Evolutionary conservation across 345 rosid genomes (phyloP).

Genomic region (Euphorbia tirucalli): DNA sequence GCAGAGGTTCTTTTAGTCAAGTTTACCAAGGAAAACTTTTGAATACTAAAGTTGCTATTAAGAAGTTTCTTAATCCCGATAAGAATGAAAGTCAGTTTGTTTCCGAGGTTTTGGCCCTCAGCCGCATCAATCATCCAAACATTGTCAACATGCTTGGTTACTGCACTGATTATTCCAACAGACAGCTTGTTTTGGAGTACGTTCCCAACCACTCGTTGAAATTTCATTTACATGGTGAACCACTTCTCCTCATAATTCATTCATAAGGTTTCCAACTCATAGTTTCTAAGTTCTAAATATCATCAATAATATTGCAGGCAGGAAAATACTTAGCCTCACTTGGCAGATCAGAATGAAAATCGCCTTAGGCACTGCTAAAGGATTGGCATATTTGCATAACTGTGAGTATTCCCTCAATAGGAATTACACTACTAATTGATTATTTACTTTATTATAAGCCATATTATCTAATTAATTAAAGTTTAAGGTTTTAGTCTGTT

Average conservation of each 20-base stretch:
- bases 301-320: slow-evolving; percentile 33
- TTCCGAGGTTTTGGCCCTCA: slow-evolving; percentile 24
- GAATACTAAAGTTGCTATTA: slow-evolving; percentile 21
- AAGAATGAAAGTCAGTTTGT: slow-evolving; percentile 20
- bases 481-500: background rate
- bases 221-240: slow-evolving; percentile 26
- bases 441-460: background rate
- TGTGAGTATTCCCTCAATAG: slow-evolving; percentile 10
- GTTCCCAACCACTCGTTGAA: slow-evolving; percentile 17
- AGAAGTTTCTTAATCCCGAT: slow-evolving; percentile 19
- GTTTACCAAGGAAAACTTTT: slow-evolving; percentile 21
- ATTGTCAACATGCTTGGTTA: slow-evolving; percentile 22
- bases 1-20: slow-evolving; percentile 23
- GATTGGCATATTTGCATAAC: slow-evolving; percentile 17
- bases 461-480: background rate
- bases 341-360: slow-evolving; percentile 18
- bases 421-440: background rate
- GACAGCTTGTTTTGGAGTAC: slow-evolving; percentile 24
- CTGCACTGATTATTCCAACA: slow-evolving; percentile 11
- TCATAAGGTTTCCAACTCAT: background rate
- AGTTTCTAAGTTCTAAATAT: no score
- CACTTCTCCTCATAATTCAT: background rate
- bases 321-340: slow-evolving; percentile 21
- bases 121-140: slow-evolving; percentile 24
- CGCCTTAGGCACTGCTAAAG: slow-evolving; percentile 19